Conservation (phyloP, 73 alveolate genomes). For the Paramecium sonneborni region DNA sequence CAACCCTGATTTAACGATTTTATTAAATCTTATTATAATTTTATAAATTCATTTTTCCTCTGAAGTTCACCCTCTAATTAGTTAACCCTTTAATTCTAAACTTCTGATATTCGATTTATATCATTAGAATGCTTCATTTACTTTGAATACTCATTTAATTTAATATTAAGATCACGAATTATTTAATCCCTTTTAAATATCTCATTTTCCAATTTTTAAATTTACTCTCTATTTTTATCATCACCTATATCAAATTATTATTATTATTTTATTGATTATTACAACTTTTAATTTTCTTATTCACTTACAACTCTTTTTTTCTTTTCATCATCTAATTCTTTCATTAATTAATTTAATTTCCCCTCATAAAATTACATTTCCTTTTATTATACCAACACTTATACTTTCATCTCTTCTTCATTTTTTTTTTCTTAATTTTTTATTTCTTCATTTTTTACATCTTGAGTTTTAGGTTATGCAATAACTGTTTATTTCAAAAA, state of each 20-base stretch:
- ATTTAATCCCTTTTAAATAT: background rate
- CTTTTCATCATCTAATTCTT: background rate
- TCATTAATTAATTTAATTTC: background rate
- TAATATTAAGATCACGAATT: background rate
- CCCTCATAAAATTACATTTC: background rate
- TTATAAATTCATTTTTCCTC: background rate
- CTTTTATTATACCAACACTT: background rate
- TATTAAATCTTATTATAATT: background rate
- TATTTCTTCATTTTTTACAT: background rate
- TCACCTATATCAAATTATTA: background rate
- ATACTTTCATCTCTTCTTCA: background rate
- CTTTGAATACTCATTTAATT: background rate
- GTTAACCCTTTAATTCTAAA: background rate
- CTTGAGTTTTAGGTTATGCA: background rate
- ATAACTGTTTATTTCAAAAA: background rate
- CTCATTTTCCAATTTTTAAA: background rate
- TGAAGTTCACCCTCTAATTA: background rate
- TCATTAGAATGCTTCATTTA: background rate
- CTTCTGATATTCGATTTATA: background rate
- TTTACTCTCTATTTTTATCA: background rate
- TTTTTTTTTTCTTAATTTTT: background rate
- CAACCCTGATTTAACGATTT: background rate
- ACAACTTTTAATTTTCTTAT: background rate
- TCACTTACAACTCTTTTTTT: background rate
- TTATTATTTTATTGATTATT: background rate